Base-by-base conservation (phyloP, 1,284 basidiomycete species). In the Psilocybe mexicana region DNA sequence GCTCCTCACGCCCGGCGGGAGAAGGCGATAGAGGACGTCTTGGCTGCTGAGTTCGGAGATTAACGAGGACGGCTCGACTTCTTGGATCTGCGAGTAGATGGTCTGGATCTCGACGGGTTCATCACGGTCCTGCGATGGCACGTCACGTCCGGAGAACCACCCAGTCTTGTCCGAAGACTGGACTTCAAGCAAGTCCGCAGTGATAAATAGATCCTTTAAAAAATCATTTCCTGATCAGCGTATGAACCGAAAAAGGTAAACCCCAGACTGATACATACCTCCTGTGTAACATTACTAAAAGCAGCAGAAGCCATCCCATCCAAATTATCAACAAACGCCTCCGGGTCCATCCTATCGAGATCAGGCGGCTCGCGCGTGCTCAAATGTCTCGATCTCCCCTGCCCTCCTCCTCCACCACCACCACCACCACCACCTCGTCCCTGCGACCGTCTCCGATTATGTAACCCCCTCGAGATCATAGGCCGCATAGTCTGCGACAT, bases 81-180 rank as follows among this genome's bases (percentile, higher is more conserved):
- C 86, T 63, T 82, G 79, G 47, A 92, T 71, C 65, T 88, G 83
- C 2, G 83, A 81, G 69, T 88, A 86, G 63, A 93, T 86, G 42
- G 81, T 86, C 67, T 92, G 88, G 46, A 93, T 86, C 61, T 92
- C 88, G 18, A 86, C 76, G 4, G 81, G 73, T 48, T 90, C 90
- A 12, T 84, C 80, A 43, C 76, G 38, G n/a, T 11, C 38, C 38
- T 33, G 68, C 1, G 77, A 72, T 35, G 69, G 72, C 0, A 73
- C 68, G 33, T 92, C 90, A 58, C 83, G 78, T 38, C 74, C 63
- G 7, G 80, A 75, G 71, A 90, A 89, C 90, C 91, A 93, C 1
- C 88, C 90, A 2, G 83, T 86, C 36, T 84, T 82, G 69, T 93
- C 91, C 14, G 83, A 82, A 3, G 83, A 86, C 70, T 93, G 91